phyloP scores from a whole-genome alignment of 2,329 filamentous ascomycete genomes.

The Aureobasidium sp. region DNA sequence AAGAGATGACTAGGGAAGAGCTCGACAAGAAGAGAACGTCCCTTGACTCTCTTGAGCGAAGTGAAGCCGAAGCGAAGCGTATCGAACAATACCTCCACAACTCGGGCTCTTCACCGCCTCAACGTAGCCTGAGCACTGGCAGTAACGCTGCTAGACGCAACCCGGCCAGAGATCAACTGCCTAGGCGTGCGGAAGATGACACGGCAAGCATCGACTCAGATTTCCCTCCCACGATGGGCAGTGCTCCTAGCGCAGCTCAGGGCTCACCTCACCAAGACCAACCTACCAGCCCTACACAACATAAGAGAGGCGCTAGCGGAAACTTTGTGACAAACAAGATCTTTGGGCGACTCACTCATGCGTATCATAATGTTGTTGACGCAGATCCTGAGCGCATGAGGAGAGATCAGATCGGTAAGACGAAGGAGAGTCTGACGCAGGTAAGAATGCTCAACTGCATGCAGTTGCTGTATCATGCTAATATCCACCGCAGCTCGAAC shows the following conservation, averaged over 20 bases:
- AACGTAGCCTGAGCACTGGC: constrained; percentile 50
- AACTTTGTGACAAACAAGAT: constrained; percentile 83
- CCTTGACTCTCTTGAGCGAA: constrained; percentile 83
- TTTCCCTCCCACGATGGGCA: constrained; percentile 79
- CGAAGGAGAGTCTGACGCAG: constrained; percentile 71
- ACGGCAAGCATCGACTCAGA: constrained; percentile 65
- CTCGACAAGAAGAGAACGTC: constrained; percentile 76
- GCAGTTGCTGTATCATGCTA: neutral
- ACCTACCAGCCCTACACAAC: constrained; percentile 33
- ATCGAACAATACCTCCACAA: constrained; percentile 87
- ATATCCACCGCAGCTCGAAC: constrained; percentile 60
- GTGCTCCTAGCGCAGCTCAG: constrained; percentile 62
- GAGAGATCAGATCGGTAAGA: constrained; percentile 92
- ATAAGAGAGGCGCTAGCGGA: constrained; percentile 77
- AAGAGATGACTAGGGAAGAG: constrained; percentile 95
- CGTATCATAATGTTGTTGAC: constrained; percentile 91
- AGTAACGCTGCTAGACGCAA: constrained; percentile 34
- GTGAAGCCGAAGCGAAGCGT: constrained; percentile 83
- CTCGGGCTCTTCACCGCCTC: constrained; percentile 56
- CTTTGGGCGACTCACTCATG: constrained; percentile 90
- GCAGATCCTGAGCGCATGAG: constrained; percentile 90
- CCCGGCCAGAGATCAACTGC: constrained; percentile 33
- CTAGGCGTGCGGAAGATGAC: constrained; percentile 26
- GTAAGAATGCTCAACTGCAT: constrained; percentile 29
- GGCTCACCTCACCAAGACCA: constrained; percentile 50